Base-by-base conservation (phyloP, 2,329 filamentous ascomycete species). In the Ophiostoma pallidulum region DNA sequence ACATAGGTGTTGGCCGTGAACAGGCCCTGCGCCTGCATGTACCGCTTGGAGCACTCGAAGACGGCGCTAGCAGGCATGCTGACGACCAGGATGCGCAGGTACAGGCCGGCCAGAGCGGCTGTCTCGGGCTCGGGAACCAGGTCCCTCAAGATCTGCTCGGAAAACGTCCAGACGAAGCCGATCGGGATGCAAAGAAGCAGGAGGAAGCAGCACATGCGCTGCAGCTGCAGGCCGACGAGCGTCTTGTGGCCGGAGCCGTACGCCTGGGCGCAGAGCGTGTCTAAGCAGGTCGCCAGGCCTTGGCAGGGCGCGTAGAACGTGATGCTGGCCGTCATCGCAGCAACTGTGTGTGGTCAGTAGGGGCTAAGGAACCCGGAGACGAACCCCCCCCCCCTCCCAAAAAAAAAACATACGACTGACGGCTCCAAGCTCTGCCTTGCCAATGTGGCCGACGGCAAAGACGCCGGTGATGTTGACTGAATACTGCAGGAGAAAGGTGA, bases 241-340 rank as follows among this genome's bases (percentile, higher is more conserved):
- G 90, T 85, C 61, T 85, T 94, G 62, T 84, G 85, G 0, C 91
- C 91, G 1, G 86, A 94, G 3, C 92, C 91, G 61, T 94, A 97
- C 0, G 92, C 91, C 64, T 97, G 91, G 0, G 91, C 80, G 63
- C 91, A 96, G 3, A 97, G 78, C 0, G 91, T 97, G 65, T 97
- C 91, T 32, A 97, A 72, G 54, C 84, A 87, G 4, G 91, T 97
- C 1, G 89, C 84, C 13, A 97, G 73, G n/a, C 89, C 85, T 60
- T 89, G 84, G 60, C 86, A 84, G 14, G 86, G 79, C 0, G 83
- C 84, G 58, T 85, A 82, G 49, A 84, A 86, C 13, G 78, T 85
- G 56, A 92, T 90, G 54, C 80, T 87, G 24, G 82, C 82, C 2
- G 84, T 86, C 86, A 91, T 91, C 58, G 81, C 81, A 5, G 79